Conservation (phyloP, 257 asterid species). For the Cordia subcordata region DNA sequence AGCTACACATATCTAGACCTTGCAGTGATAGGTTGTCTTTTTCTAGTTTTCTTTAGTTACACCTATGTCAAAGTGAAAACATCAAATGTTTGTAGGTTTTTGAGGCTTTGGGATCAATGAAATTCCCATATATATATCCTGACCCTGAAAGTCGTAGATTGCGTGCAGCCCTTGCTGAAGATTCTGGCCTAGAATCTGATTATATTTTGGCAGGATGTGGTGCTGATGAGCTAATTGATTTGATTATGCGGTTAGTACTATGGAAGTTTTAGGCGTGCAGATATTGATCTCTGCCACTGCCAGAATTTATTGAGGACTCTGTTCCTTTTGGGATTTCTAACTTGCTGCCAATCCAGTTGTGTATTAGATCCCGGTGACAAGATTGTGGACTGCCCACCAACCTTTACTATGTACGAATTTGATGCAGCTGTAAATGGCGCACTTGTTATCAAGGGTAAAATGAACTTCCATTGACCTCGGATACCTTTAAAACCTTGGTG, state of each 20-base stretch:
- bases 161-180: slow-evolving; percentile 92
- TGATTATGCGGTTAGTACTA: slow-evolving; percentile 79
- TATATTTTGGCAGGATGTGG: slow-evolving; percentile 92
- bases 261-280: slow-evolving; percentile 3
- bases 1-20: background rate
- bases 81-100: slow-evolving; percentile 54
- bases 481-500: background rate
- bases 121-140: slow-evolving; percentile 92
- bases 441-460: slow-evolving; percentile 71
- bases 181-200: slow-evolving; percentile 91
- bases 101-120: slow-evolving; percentile 80
- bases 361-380: slow-evolving; percentile 92
- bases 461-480: slow-evolving; percentile 4
- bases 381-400: slow-evolving; percentile 96
- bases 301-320: slow-evolving; percentile 3
- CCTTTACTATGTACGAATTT: slow-evolving; percentile 96
- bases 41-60: slow-evolving; percentile 6
- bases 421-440: slow-evolving; percentile 98
- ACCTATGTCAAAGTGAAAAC: slow-evolving; percentile 7
- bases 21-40: background rate
- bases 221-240: slow-evolving; percentile 96
- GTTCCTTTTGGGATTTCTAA: slow-evolving; percentile 2
- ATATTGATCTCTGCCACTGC: slow-evolving; percentile 3
- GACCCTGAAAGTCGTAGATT: slow-evolving; percentile 93
- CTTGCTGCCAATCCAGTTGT: slow-evolving; percentile 46